A percentile compares a stretch with the other conserved stretches of the same genome.
phyloP scores from a whole-genome alignment of 306 rosid genomes.

The Gastrolobium villosum region DNA sequence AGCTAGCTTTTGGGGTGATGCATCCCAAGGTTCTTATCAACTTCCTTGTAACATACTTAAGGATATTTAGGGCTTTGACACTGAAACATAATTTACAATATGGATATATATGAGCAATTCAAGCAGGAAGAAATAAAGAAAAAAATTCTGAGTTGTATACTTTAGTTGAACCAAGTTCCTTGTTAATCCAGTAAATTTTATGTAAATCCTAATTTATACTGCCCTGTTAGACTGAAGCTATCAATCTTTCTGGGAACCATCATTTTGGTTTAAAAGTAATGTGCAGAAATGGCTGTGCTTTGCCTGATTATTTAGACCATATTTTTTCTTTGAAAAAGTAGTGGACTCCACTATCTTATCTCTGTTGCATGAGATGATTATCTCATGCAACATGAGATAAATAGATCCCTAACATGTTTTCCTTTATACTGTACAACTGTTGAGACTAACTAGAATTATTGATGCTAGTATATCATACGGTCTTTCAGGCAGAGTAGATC shows the following conservation, averaged over 20 bases:
- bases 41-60: neutral
- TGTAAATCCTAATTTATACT: neutral
- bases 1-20: too few relatives aligned
- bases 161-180: neutral
- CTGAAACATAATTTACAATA: neutral
- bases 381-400: too few relatives aligned
- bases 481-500: neutral
- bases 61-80: neutral
- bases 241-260: neutral
- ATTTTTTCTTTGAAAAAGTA: too few relatives aligned
- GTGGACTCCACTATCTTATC: too few relatives aligned
- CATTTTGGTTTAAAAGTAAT: neutral
- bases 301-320: slow-evolving; percentile 3
- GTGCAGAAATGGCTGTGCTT: neutral
- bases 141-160: neutral
- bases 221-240: neutral
- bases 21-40: too few relatives aligned
- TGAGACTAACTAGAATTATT: neutral
- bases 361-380: too few relatives aligned
- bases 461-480: slow-evolving; percentile 14
- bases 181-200: neutral
- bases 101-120: neutral
- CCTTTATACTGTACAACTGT: neutral
- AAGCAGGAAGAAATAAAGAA: neutral
- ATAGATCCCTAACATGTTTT: neutral